Evolutionary conservation across 495 filamentous ascomycete species (phyloP), one percentile per base, ranked within the genome.

Genomic region (Penicillium malachiteum): DNA sequence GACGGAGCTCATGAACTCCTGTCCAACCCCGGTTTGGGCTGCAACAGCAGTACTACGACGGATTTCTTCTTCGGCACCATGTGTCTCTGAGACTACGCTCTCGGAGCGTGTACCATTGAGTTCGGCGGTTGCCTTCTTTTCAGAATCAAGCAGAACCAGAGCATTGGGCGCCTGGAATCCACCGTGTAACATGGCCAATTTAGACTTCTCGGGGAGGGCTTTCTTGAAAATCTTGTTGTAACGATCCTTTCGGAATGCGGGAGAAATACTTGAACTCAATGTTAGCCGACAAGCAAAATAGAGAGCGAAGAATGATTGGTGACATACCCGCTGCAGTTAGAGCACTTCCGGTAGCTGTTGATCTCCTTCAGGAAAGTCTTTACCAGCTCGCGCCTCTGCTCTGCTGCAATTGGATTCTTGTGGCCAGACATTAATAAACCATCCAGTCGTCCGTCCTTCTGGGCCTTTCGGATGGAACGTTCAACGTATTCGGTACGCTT

Each of bases 211-310:
- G 21, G 73, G 70, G 39, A 97, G 71, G 5, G 87, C 78, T 64
- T 91, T 93, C 62, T 92, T 85, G 71, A 97, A 99, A 50, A 99
- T 94, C 71, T 97, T 97, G 58, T 87, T 86, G 65, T 81, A 92
- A 26, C 86, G 81, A 57, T 97, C 92, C 63, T 93, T 95, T 60
- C 91, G 83, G 70, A 88, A 97, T 5, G 70, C 74, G 16, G 91
- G 91, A 18, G 89, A 88, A 35, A 90, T 82, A 43, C 83, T 87
- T 65, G 69, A 45, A 2, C 6, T 43, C 26, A 58, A 21, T 56
- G 58, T 54, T 42, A 58, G 56, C 30, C 52, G 39, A 45, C 50
- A 26, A 44, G 33, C 33, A 52, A 57, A 18, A 16, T 14, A 48
- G 31, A 54, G 18, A 17, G 38, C 45, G 17, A 40, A 33, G 30